Evolutionary conservation across 2,329 filamentous ascomycete species (phyloP).

Genomic region (Ascochyta rabiei): DNA sequence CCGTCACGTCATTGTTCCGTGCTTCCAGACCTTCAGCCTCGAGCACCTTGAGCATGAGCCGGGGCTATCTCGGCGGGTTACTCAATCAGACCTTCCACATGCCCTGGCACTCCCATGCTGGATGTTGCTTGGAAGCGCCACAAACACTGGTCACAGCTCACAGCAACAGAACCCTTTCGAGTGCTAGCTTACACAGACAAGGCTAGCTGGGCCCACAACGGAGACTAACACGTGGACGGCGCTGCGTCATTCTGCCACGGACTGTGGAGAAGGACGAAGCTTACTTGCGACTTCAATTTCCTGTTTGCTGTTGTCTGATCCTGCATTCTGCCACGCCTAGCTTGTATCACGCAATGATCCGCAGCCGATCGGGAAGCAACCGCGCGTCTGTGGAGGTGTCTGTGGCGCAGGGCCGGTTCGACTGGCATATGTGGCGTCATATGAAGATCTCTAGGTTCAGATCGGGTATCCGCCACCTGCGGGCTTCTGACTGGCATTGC

Average conservation of each 20-base stretch:
- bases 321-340: slow-evolving; percentile 13
- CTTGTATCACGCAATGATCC: slow-evolving; percentile 15
- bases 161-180: slow-evolving; percentile 18
- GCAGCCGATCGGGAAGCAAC: slow-evolving; percentile 14
- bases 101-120: slow-evolving; percentile 4
- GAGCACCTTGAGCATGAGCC: slow-evolving; percentile 1
- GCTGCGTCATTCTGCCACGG: slow-evolving; percentile 36
- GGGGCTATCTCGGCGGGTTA: slow-evolving; percentile 1
- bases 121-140: slow-evolving; percentile 13
- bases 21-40: slow-evolving; percentile 15
- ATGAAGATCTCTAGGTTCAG: slow-evolving; percentile 22
- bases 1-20: slow-evolving; percentile 21
- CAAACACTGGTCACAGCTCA: slow-evolving; percentile 23
- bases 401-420: slow-evolving; percentile 12
- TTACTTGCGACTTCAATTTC: slow-evolving; percentile 31
- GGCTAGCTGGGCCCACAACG: slow-evolving; percentile 18
- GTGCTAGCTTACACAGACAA: slow-evolving; percentile 8
- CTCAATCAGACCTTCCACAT: slow-evolving; percentile 7
- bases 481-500: neutral
- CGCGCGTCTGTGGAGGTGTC: slow-evolving; percentile 11
- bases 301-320: slow-evolving; percentile 23
- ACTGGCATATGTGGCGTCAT: slow-evolving; percentile 24
- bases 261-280: slow-evolving; percentile 31
- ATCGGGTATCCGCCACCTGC: slow-evolving; percentile 5
- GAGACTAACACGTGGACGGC: slow-evolving; percentile 22